phyloP scores from a whole-genome alignment of 352 stramenopile genomes.

The Pythium pyrilobum region DNA sequence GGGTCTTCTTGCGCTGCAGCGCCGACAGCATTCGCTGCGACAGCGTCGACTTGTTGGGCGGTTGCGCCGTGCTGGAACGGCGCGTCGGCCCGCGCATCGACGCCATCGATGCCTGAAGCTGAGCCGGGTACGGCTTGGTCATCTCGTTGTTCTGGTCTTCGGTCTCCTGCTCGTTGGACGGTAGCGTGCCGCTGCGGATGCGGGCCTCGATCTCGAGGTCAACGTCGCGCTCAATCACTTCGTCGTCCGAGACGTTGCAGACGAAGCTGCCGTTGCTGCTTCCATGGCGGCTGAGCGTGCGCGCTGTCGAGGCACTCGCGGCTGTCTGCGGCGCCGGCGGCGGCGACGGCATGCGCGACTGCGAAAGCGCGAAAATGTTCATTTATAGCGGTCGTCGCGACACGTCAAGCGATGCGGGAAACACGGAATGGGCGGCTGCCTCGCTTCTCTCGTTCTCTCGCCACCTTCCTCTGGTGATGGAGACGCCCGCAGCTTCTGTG shows the following conservation, averaged over 20 bases:
- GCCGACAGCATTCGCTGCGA: conserved; percentile 62
- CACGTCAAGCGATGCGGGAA: too few species aligned
- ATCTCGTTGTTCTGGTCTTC: neutral
- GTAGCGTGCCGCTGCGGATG: conserved; percentile 25
- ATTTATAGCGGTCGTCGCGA: too few species aligned
- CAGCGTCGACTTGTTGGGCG: conserved; percentile 26
- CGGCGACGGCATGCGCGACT: conserved; percentile 8
- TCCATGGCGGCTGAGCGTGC: conserved; percentile 6
- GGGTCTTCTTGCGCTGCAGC: conserved; percentile 32
- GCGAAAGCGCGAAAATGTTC: too few species aligned
- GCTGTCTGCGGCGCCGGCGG: neutral
- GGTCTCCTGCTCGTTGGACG: conserved; percentile 12
- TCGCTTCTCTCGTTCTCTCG: too few species aligned
- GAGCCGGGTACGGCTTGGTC: neutral
- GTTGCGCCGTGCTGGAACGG: neutral
- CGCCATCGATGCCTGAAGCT: neutral
- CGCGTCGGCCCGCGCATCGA: conserved; percentile 10
- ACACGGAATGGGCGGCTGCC: too few species aligned
- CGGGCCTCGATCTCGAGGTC: conserved; percentile 69
- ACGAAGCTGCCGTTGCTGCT: conserved; percentile 32
- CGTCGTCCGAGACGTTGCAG: conserved; percentile 54
- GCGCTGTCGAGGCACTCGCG: neutral
- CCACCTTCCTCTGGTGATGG: too few species aligned
- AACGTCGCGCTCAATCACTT: conserved; percentile 61
- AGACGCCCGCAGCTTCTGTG: too few species aligned